Base-by-base conservation (phyloP, 306 rosid genomes). In the Casuarina cunninghamiana region DNA sequence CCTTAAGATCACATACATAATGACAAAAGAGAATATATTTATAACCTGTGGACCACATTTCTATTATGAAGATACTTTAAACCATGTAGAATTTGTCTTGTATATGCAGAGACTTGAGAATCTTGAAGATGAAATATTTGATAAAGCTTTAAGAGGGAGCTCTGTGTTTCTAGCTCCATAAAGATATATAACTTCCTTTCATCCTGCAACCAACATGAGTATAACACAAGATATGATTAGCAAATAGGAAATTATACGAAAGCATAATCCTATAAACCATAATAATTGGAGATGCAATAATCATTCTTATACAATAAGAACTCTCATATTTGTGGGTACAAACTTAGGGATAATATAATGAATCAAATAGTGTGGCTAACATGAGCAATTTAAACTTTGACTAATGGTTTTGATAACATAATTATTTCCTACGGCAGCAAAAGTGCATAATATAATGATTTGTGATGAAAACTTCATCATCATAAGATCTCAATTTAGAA, bases 61-160 rank as follows among this genome's bases (percentile, higher is more conserved):
- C 78, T 88, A 71, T 95, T 97, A 70, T 93, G 99, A 81, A 95
- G 97, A 84, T 95, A 93, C 90, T 91, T 95, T 86, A 95, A 87
- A 84, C 99, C 99, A 58, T 61, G 86, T 75, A 93, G 86, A 78
- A 95, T 93, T 80, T 95, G 99, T 85, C 96, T 91, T 69, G 97
- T 91, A 76, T 95, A 95, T 48, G 89, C 89, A 69, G 97, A 90
- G 72, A 93, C 97, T 73, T 88, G 97, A 13, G 99, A 87, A 62
- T 95, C 98, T 77, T 80, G 77, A 65, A 95, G 97, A 75, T 79
- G 77, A 75, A 83, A 89, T 39, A 68, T 88, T 68, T 75, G 89
- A 79, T 88, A 93, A 74, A 95, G 91, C 48, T 65, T 88, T 83
- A 82, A 79, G 17, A 95, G 93, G 88, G 99, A 95, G 74, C 99